Conservation (phyloP, 768 basidiomycete genomes). For the Russula sp. region DNA sequence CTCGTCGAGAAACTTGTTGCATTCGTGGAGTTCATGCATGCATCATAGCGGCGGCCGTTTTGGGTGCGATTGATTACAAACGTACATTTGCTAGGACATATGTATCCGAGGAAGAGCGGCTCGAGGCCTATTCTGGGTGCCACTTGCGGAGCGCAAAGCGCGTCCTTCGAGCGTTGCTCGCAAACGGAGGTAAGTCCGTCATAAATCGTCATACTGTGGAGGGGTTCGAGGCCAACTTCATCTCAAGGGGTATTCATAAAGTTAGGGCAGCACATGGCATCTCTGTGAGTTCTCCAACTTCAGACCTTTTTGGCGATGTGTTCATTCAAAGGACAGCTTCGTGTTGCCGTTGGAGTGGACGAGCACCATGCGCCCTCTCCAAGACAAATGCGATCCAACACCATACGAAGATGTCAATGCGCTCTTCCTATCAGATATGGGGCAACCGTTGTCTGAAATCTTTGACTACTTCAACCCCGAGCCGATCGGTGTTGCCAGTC, state of each 20-base stretch:
- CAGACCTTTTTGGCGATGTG: constrained; percentile 29
- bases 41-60: constrained; percentile 54
- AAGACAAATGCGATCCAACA: constrained; percentile 93
- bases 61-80: constrained; percentile 71
- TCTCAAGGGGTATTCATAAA: constrained; percentile 76
- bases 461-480: constrained; percentile 83
- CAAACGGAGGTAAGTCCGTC: constrained; percentile 71
- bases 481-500: constrained; percentile 92
- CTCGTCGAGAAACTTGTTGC: neutral
- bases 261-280: constrained; percentile 86
- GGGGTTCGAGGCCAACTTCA: constrained; percentile 9
- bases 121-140: constrained; percentile 66
- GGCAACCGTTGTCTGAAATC: constrained; percentile 61
- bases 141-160: constrained; percentile 80
- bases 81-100: constrained; percentile 56
- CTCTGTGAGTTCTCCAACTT: constrained; percentile 42
- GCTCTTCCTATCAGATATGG: constrained; percentile 80
- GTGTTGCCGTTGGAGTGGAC: constrained; percentile 68
- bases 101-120: constrained; percentile 47
- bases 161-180: constrained; percentile 77
- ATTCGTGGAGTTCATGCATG: constrained; percentile 17
- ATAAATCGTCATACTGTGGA: constrained; percentile 6
- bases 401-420: constrained; percentile 70
- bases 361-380: constrained; percentile 56
- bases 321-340: constrained; percentile 37